Conservation (phyloP, 495 filamentous ascomycete genomes). For the Stereocaulon alpinum region DNA sequence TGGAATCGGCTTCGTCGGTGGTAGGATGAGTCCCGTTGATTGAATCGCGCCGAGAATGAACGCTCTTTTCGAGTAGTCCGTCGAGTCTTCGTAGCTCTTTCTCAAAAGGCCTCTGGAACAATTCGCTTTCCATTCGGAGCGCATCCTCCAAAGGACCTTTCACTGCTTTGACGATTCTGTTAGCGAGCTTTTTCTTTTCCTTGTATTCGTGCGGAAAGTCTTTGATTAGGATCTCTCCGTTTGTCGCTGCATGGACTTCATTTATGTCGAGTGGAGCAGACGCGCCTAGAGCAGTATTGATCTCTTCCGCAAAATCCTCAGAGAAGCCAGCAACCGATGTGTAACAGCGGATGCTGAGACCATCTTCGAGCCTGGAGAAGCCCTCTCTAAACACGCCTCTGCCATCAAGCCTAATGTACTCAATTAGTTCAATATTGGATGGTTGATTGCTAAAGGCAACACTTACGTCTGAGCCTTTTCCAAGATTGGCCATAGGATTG, state of each 20-base stretch:
- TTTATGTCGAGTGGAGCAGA: slow-evolving; percentile 41
- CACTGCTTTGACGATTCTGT: slow-evolving; percentile 71
- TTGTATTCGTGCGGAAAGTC: slow-evolving; percentile 54
- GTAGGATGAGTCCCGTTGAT: slow-evolving; percentile 1
- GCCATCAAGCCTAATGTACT: slow-evolving; percentile 50
- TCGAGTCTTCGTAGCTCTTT: slow-evolving; percentile 63
- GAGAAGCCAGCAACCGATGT: slow-evolving; percentile 65
- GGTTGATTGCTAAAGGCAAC: background rate
- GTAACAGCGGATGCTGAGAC: slow-evolving; percentile 61
- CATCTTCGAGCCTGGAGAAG: slow-evolving; percentile 50
- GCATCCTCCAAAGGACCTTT: slow-evolving; percentile 69
- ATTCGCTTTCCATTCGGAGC: slow-evolving; percentile 65
- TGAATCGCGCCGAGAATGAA: slow-evolving; percentile 38
- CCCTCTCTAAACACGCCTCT: slow-evolving; percentile 61
- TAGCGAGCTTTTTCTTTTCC: slow-evolving; percentile 60
- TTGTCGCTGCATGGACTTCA: slow-evolving; percentile 43
- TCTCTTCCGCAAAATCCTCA: slow-evolving; percentile 57
- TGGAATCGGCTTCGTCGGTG: background rate
- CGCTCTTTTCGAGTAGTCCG: slow-evolving; percentile 51
- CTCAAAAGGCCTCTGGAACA: slow-evolving; percentile 58
- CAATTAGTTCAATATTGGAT: slow-evolving; percentile 30
- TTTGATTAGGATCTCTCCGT: slow-evolving; percentile 35
- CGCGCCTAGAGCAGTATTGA: slow-evolving; percentile 56
- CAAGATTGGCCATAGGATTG: slow-evolving; percentile 66
- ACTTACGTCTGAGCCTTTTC: slow-evolving; percentile 69